Conservation (phyloP, 2,329 filamentous ascomycete species). For the Acephala macrosclerotiorum region DNA sequence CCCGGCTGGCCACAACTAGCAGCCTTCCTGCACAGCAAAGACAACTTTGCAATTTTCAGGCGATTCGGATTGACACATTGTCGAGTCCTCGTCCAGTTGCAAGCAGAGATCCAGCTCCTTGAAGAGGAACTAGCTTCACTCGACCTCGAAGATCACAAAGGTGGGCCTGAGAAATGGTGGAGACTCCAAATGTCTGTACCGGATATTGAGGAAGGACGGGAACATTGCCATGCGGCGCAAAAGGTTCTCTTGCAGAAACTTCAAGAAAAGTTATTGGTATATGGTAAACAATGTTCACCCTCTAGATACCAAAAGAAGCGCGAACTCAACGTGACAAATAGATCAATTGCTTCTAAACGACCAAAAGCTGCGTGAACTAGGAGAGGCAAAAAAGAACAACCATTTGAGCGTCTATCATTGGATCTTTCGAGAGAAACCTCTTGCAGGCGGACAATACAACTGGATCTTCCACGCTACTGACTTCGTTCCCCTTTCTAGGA, state of each 20-base stretch:
- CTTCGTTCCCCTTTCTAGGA: slow-evolving; percentile 19
- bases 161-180: background rate
- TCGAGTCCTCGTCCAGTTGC: slow-evolving; percentile 25
- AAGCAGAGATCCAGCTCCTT: slow-evolving; percentile 24
- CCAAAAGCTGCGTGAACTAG: slow-evolving; percentile 4
- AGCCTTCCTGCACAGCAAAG: slow-evolving; percentile 27
- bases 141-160: slow-evolving; percentile 22
- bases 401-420: slow-evolving; percentile 20
- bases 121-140: slow-evolving; percentile 25
- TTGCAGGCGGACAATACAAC: slow-evolving; percentile 12
- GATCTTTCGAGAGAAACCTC: slow-evolving; percentile 17
- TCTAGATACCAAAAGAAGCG: background rate
- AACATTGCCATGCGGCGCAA: slow-evolving; percentile 7
- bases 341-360: slow-evolving; percentile 17
- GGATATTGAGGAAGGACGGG: slow-evolving; percentile 18
- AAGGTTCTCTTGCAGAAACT: slow-evolving; percentile 13
- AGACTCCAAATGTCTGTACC: slow-evolving; percentile 5
- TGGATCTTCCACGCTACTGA: slow-evolving; percentile 24
- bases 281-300: slow-evolving; percentile 18
- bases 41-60: slow-evolving; percentile 25
- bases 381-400: background rate
- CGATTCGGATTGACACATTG: slow-evolving; percentile 18
- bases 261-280: slow-evolving; percentile 12
- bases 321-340: slow-evolving; percentile 6
- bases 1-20: slow-evolving; percentile 28